Base-by-base conservation (phyloP, 352 stramenopile species). In the Phytophthora tubulina region DNA sequence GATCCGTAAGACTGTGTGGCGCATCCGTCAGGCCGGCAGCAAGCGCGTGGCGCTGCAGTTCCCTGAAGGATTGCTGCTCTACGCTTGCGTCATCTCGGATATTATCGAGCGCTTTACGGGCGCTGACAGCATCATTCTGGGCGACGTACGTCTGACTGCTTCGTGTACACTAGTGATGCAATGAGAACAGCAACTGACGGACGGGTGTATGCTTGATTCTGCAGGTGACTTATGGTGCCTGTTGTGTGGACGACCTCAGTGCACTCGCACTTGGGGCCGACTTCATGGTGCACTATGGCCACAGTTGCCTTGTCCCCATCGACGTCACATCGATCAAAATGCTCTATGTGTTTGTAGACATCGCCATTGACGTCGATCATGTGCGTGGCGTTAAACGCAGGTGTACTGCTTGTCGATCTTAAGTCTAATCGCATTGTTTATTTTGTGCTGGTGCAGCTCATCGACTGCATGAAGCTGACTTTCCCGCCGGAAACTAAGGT, bases 331-430 rank as follows among this genome's bases (percentile, higher is more conserved):
- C 87, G 27, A 97, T 99, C 67, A 97, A 97, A 75, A 96, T 97
- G 85, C 81, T 99, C 14, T 99, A 99, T 79, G 97, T 99, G 1
- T 99, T 99, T 78, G 98, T 99, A 45, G 98, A 99, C 79, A 99
- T 99, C 72, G 85, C 92, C 14, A 99, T 99, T 53, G 97, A 99
- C 79, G 93, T 99, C 3, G 82, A 96, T 0, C 98, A 99, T 64
- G 89, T 94, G 81, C 39, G 85, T 62, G 27, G 4, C 21, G 27
- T 35, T 8, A 4, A 44, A 33, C 13, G 39, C 21, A 13, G 9
- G 4, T 13, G 49, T 39, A 30, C 41, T 49, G 9, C 3, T 46
- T 53, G n/a, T 42, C 6, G 7, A 31, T 13, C 11, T 55, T 30
- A 39, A 46, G 2, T 31, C 33, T 45, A 31, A 52, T 75, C 15